These are phyloP conservation scores for Plasmodium malariae DNA, from an alignment of 169 alveolate species.

Conservation along the genomic window DNA sequence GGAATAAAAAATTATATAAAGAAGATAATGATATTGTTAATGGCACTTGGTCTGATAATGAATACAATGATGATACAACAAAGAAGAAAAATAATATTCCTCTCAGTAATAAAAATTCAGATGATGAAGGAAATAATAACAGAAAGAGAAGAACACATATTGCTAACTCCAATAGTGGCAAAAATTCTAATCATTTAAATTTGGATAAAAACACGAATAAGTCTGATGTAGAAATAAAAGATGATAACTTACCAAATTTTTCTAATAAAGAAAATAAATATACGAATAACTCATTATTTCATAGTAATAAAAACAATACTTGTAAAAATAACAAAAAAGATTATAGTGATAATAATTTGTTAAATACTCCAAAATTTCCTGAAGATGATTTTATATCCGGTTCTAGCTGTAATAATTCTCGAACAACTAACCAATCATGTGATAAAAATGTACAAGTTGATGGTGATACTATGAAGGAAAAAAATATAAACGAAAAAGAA, in stretches of 20 bases:
- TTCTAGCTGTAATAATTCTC: background rate
- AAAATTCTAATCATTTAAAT: background rate
- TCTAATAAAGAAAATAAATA: background rate
- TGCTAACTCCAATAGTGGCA: background rate
- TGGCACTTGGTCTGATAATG: background rate
- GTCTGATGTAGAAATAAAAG: background rate
- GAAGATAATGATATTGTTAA: background rate
- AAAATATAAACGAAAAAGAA: background rate
- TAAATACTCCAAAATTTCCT: slow-evolving; percentile 63
- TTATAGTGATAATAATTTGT: background rate
- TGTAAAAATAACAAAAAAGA: background rate
- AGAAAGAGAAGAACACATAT: background rate
- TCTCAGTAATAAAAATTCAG: background rate
- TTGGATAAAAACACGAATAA: slow-evolving; percentile 10
- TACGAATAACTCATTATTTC: background rate
- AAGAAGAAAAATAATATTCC: background rate
- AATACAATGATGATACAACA: background rate
- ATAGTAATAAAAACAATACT: background rate
- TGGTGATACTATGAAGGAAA: background rate
- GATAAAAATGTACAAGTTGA: slow-evolving; percentile 11
- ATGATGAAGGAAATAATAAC: background rate
- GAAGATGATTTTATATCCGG: slow-evolving; percentile 17
- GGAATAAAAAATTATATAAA: background rate
- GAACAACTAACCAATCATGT: background rate
- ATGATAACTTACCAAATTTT: background rate